Base-by-base conservation (phyloP, 495 filamentous ascomycete species). In the Neurospora tetraspora region DNA sequence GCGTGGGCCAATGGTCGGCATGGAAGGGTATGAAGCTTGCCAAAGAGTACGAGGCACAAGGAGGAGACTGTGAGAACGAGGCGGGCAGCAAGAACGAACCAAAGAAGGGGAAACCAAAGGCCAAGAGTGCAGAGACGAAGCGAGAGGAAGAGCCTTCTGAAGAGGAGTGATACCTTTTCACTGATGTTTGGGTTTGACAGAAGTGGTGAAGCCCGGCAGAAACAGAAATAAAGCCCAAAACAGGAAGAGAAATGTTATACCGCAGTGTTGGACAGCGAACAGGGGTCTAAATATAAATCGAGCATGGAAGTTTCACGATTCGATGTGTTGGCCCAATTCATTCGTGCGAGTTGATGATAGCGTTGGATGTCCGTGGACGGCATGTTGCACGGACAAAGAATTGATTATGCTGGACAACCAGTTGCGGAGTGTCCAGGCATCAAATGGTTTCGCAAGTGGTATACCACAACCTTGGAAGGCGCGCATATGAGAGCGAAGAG, bases 11-110 rank as follows among this genome's bases (percentile, higher is more conserved):
- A 71, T 86, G 85, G 87, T 81, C 84, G 20, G 87, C 86, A 11
- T 89, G 87, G 86, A 89, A 89, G 81, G 86, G 85, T 43, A 74
- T 80, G 69, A 88, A 88, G 77, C 79, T 88, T 23, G 82, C 82
- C 18, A 85, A 87, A 75, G 85, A 88, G 74, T 88, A 88, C 74
- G 86, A 89, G 74, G 82, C 82, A 73, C 78, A 80, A 34, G 86
- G 86, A 12, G 86, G 86, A 6, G 80, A 77, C 20, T 89, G 87
- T 75, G 85, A 86, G 71, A 85, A 88, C 71, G 81, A 85, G 47
- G 72, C 84, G 1, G 84, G 84, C 1, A 86, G 83, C 40, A 87
- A 87, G 73, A 85, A 88, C 65, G 81, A 86, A 75, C 86, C 86
- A 0, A 78, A 81, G 71, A 85, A 83, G 75, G 86, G 85, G 18